These are phyloP conservation scores for Grifola frondosa DNA, from an alignment of 1,284 basidiomycete species.

Conservation along the genomic window DNA sequence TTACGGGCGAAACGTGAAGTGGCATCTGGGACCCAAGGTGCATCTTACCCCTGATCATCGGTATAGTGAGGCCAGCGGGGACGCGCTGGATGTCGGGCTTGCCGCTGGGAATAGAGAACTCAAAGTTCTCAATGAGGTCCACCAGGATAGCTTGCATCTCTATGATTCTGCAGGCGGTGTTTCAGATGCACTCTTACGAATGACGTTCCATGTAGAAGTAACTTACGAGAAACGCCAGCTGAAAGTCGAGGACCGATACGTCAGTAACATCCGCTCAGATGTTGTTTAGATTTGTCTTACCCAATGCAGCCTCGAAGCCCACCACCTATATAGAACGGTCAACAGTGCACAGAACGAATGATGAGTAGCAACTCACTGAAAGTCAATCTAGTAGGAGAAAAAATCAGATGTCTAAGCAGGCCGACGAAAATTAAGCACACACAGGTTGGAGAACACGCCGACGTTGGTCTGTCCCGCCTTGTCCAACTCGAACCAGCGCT, in stretches of 20 bases:
- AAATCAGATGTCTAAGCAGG: too few species aligned
- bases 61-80: constrained; percentile 43
- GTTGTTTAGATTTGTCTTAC: too few species aligned
- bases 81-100: constrained; percentile 40
- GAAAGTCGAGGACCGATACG: too few species aligned
- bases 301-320: constrained; percentile 16
- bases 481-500: constrained; percentile 45
- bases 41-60: constrained; percentile 45
- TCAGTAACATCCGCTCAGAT: too few species aligned
- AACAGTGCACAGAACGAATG: not conserved
- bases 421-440: constrained; percentile 27
- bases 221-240: constrained; percentile 52
- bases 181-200: too few species aligned
- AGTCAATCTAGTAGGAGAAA: constrained; percentile 6
- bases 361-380: constrained; percentile 4
- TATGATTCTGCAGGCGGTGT: constrained; percentile 33
- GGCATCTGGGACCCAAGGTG: constrained; percentile 37
- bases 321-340: not conserved
- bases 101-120: constrained; percentile 42
- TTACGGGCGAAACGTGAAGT: constrained; percentile 13
- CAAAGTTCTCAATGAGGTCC: constrained; percentile 47
- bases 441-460: constrained; percentile 54
- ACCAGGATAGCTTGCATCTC: constrained; percentile 53
- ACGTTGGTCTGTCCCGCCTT: constrained; percentile 44
- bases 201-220: too few species aligned